Percentiles rank a stretch among this genome's conserved stretches.
phyloP scores from a whole-genome alignment of 2,329 filamentous ascomycete species.

The Aspergillus calidoustus region DNA sequence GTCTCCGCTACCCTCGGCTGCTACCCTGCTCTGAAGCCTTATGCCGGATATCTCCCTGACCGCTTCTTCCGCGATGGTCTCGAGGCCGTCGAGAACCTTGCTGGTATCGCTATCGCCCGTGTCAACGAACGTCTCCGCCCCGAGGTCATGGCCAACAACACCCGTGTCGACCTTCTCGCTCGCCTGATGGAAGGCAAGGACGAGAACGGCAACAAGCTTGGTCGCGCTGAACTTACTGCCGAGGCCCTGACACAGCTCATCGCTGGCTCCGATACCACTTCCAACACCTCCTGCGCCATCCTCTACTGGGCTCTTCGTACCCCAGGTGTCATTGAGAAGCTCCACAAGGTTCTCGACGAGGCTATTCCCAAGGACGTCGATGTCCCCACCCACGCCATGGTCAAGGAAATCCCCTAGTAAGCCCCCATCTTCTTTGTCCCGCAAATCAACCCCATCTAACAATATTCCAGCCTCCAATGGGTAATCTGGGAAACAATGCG shows the following conservation, averaged over 20 bases:
- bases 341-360: conserved; percentile 76
- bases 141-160: conserved; percentile 62
- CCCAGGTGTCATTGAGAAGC: conserved; percentile 70
- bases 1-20: conserved; percentile 81
- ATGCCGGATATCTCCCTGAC: conserved; percentile 78
- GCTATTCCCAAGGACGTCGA: conserved; percentile 64
- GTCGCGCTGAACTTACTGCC: conserved; percentile 79
- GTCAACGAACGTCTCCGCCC: conserved; percentile 75
- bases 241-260: conserved; percentile 90
- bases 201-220: conserved; percentile 74
- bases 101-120: conserved; percentile 83
- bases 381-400: conserved; percentile 73
- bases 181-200: conserved; percentile 86
- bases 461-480: conserved; percentile 57
- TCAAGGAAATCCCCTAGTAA: conserved; percentile 74
- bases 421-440: conserved; percentile 14
- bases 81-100: conserved; percentile 75
- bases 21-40: conserved; percentile 75
- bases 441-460: not conserved
- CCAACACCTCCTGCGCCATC: conserved; percentile 78
- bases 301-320: conserved; percentile 75
- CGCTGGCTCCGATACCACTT: conserved; percentile 69
- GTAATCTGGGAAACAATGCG: conserved; percentile 85
- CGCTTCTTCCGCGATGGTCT: conserved; percentile 79
- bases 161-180: conserved; percentile 78